Base-by-base conservation (phyloP, 441 rosid species). In the Theobroma grandiflorum region DNA sequence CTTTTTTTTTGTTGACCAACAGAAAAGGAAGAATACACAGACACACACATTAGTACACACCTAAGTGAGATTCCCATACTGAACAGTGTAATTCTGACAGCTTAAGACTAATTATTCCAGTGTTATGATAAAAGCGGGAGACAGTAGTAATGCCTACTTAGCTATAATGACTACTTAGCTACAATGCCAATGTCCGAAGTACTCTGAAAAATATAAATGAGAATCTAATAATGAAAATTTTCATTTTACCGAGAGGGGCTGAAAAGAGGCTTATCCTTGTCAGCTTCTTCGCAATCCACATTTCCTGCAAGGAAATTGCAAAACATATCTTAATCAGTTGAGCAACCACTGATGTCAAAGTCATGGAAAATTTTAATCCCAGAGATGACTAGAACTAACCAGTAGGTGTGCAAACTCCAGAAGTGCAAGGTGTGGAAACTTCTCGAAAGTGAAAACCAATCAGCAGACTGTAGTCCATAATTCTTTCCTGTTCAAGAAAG, bases 391-490 rank as follows among this genome's bases (percentile, higher is more conserved):
- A 78, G 77, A 87, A 72, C 80, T 78, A 84, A 95, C 95, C 93
- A 33, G 86, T 86, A 47, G 97, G 96, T n/a, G 94, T 90, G 33
- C 82, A 80, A 15, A 80, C 89, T 52, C 86, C 89, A 20, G 94
- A 87, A 66, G 82, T 74, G 61, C 89, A 74, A 82, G 97, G 90
- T 22, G 89, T 83, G 55, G 88, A 71, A 90, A 90, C 83, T 70
- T 91, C 92, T 67, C 88, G 86, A 68, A 97, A 97, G 84, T 97
- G 99, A 85, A 97, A 89, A 62, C 99, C 99, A 71, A 97, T 90
- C 83, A 97, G 79, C 40, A 97, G 91, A 88, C 98, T 97, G 78
- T 95, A 95, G 74, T 97, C 99, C 99, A 97, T 97, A 55, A 97
- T 95, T 81, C 97, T 92, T 79, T 95, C 99, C 80, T 93, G 96